Evolutionary conservation across 768 basidiomycete species (phyloP).

Genomic region (Psilocybe cyanescens): DNA sequence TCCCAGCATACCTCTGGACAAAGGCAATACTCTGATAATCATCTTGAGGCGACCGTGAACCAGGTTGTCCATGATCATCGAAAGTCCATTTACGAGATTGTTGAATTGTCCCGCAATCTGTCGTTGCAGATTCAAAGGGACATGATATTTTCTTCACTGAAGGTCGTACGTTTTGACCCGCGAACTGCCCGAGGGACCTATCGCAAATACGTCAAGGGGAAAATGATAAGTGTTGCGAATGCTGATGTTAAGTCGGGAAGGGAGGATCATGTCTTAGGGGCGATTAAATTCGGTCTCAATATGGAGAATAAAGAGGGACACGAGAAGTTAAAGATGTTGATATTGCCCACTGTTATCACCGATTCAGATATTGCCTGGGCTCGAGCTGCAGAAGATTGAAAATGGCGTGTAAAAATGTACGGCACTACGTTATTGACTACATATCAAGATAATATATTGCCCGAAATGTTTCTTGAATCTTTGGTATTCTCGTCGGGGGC

Average conservation of each 20-base stretch:
- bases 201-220: not conserved
- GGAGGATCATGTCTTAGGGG: conserved; percentile 8
- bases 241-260: not conserved
- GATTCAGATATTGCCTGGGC: not conserved
- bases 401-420: too few relatives aligned
- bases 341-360: not conserved
- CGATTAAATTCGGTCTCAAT: conserved; percentile 13
- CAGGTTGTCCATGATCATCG: not conserved
- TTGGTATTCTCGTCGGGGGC: too few relatives aligned
- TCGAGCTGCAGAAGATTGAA: not conserved
- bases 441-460: too few relatives aligned
- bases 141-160: not conserved
- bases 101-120: not conserved
- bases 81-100: not conserved
- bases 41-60: not conserved
- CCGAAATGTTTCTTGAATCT: too few relatives aligned
- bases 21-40: not conserved
- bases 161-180: conserved; percentile 8
- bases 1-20: not conserved
- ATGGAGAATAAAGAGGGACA: conserved; percentile 3
- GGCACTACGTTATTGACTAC: too few relatives aligned
- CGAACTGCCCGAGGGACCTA: not conserved
- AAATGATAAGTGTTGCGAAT: not conserved
- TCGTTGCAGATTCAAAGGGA: conserved; percentile 8
- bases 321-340: not conserved